Conservation (phyloP, 179 eudicot genomes). For the Vitellaria paradoxa region DNA sequence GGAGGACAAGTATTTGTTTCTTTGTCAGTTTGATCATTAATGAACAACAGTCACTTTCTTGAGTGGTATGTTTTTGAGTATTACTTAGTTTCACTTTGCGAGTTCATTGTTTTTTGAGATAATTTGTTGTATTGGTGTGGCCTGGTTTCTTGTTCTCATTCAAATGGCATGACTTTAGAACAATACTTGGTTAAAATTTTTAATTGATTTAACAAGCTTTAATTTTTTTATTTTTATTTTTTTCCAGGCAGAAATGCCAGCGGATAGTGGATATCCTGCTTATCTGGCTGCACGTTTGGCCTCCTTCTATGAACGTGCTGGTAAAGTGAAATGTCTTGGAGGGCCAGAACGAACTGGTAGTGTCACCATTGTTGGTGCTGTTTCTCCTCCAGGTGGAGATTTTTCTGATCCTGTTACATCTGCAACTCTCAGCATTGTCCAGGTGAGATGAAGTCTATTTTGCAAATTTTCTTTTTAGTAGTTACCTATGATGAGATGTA, state of each 20-base stretch:
- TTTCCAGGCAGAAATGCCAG: conserved; percentile 98
- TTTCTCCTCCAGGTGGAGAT: conserved; percentile 99
- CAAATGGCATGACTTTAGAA: background rate
- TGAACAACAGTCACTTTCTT: background rate
- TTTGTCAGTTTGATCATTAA: background rate
- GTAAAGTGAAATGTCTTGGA: conserved; percentile 98
- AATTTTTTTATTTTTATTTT: too few species aligned
- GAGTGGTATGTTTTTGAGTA: background rate
- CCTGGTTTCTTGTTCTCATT: background rate
- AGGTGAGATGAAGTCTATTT: conserved; percentile 41
- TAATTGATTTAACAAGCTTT: conserved; percentile 9
- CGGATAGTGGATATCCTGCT: conserved; percentile 99
- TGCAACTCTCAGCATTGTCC: conserved; percentile 95
- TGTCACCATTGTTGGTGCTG: conserved; percentile 99
- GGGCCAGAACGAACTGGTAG: conserved; percentile 96
- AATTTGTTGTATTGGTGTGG: background rate
- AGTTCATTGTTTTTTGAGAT: background rate
- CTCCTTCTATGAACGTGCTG: conserved; percentile 98
- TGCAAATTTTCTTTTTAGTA: background rate
- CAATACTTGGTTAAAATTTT: conserved; percentile 11
- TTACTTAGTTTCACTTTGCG: background rate
- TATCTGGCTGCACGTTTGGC: conserved; percentile 99
- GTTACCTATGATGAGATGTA: background rate
- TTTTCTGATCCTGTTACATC: conserved; percentile 99
- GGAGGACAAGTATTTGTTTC: background rate